Conservation (phyloP, 225 moss, liverwort and hornwort genomes). For the Pseudoscleropodium purum region DNA sequence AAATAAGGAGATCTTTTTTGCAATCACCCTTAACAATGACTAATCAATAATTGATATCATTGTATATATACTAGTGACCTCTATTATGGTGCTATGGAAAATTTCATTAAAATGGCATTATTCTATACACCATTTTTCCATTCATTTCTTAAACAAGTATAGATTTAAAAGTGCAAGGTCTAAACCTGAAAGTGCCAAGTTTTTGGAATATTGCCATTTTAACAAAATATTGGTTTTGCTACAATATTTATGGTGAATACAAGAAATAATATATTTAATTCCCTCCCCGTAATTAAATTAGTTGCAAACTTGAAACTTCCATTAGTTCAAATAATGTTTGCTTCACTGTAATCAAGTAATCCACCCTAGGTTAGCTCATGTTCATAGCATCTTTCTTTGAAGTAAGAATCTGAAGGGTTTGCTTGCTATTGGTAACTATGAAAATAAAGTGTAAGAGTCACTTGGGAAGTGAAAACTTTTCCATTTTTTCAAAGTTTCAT, state of each 20-base stretch:
- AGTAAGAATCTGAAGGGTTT: neutral
- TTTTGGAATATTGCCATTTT: too few species aligned
- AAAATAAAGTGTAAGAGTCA: neutral
- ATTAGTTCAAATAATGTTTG: too few species aligned
- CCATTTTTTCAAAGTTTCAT: neutral
- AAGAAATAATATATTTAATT: neutral
- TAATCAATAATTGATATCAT: neutral
- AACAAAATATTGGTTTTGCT: neutral
- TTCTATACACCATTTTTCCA: too few species aligned
- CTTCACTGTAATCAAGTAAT: neutral
- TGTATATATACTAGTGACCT: neutral
- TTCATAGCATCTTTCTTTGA: neutral
- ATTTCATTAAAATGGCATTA: too few species aligned
- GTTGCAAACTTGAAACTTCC: too few species aligned
- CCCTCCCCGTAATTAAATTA: neutral
- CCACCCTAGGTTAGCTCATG: neutral
- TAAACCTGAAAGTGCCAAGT: too few species aligned
- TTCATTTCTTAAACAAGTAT: too few species aligned
- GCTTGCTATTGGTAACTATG: too few species aligned
- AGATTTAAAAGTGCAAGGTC: too few species aligned
- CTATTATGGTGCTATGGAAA: too few species aligned
- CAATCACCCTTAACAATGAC: neutral
- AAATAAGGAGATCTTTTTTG: too few species aligned
- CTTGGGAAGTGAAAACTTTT: neutral
- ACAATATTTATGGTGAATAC: neutral